Evolutionary conservation across 1,139 yeast species (phyloP), one percentile per base, ranked within the genome.

Genomic region (Yamadazyma sp.): DNA sequence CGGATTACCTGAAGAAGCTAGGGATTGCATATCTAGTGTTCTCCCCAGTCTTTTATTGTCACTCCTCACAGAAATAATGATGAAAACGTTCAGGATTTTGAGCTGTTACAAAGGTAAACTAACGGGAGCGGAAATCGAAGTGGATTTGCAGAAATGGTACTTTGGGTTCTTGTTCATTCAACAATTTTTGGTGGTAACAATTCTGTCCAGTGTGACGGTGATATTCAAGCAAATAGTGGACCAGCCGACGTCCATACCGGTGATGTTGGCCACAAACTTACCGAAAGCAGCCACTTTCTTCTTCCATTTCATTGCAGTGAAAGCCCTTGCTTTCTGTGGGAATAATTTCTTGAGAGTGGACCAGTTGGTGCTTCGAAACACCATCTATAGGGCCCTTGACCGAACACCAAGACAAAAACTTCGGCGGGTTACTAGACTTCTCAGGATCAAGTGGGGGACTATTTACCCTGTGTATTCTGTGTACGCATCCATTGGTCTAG

Each of bases 231-330:
- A 78, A 44, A 64, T 85, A 2, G 63, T 87, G 6, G 80, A 79
- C 40, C 80, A 80, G 43, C 96, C 96, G 2, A 76, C 82, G 0
- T 78, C 86, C 1, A 76, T 86, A 7, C 88, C 95, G 1, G 67
- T 78, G 4, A 60, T 86, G 38, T 61, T 87, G 33, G 95, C 95
- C 0, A 69, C 75, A 5, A 86, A 86, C 51, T 63, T 87, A 32
- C 95, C 96, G 0, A 85, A 83, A 52, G 82, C 94, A 16, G 85
- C 95, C 1, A 85, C 83, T 37, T 87, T 87, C 52, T 87, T 86
- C 61, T 81, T 82, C 53, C 85, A 89, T 4, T 85, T 80, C 50
- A 67, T 86, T 24, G 67, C 87, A 1, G 65, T 87, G 29, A 80
- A 86, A 57, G 92, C 95, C 0, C 65, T 87, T 43, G 73, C 89